Conservation (phyloP, 352 stramenopile species). For the Phytophthora tentaculata region DNA sequence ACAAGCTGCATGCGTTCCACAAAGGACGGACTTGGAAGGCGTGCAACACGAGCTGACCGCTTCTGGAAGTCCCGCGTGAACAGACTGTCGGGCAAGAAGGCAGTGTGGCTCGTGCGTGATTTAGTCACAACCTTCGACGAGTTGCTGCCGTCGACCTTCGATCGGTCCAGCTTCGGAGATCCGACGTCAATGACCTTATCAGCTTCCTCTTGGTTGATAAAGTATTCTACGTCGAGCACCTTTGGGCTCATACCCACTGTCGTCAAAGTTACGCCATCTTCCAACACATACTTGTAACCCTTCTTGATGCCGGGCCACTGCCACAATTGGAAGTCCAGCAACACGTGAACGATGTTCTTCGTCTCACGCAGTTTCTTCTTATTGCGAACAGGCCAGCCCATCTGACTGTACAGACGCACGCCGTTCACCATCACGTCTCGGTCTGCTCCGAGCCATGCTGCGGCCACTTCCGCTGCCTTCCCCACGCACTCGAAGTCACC, state of each 20-base stretch:
- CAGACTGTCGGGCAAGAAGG: constrained; percentile 67
- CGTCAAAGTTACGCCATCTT: constrained; percentile 74
- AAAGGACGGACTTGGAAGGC: constrained; percentile 73
- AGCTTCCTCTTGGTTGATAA: constrained; percentile 66
- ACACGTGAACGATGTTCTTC: constrained; percentile 72
- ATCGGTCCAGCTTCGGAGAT: constrained; percentile 59
- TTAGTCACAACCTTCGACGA: constrained; percentile 63
- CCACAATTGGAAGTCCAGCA: constrained; percentile 88
- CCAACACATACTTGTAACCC: constrained; percentile 74
- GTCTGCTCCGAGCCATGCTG: constrained; percentile 70
- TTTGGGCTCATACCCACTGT: constrained; percentile 74
- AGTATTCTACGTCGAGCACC: constrained; percentile 77
- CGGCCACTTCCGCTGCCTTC: constrained; percentile 50
- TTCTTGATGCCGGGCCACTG: constrained; percentile 85
- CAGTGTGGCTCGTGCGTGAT: constrained; percentile 81
- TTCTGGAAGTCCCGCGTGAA: constrained; percentile 81
- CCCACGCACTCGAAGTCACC: constrained; percentile 69
- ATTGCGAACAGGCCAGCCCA: constrained; percentile 65
- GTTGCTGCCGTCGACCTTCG: constrained; percentile 74
- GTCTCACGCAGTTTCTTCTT: constrained; percentile 51
- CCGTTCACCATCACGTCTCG: constrained; percentile 69
- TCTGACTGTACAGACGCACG: constrained; percentile 76
- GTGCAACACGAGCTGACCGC: constrained; percentile 63
- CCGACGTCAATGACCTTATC: constrained; percentile 63
- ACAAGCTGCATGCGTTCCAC: constrained; percentile 80